Evolutionary conservation across 441 rosid genomes (phyloP), one percentile per base, ranked within the genome.

Genomic region (Erodium chrysanthum): DNA sequence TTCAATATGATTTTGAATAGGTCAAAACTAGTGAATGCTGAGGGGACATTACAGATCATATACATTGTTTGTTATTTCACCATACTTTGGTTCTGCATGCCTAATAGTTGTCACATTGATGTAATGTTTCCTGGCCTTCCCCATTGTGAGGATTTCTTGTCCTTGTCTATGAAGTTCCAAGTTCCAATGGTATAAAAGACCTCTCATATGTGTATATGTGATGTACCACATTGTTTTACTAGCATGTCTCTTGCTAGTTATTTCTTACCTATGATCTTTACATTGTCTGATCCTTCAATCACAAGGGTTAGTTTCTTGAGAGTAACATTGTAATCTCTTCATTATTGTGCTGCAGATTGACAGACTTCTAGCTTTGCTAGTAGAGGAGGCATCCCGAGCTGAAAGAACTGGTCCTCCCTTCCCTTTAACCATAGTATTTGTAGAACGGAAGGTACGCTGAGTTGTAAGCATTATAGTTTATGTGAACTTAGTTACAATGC

Each of bases 401-500:
- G 78, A 74, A 66, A 74, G 70, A 74, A 71, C 78, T 22, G 74
- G 56, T 40, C 78, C 50, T 42, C 76, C 78, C 65, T 76, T 76
- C 44, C 78, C 83, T 33, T 71, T 79, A 54, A 76, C 80, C 22
- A 75, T 76, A 64, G 80, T 76, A 22, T 79, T 79, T 76, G 82
- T 79, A 33, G 82, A 79, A 61, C 70, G 76, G 71, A 79, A 79
- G 82, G 80, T 79, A 74, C 7, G 14, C 33, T 68, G 17, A 3
- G 58, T 35, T 21, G 33, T 65, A 18, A 50, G 44, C 60, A 54
- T 54, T 54, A 12, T 54, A 20, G 9, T 54, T 54, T 54, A 20
- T 20, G 60, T 54, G 22, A 54, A 54, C 23, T 20, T 18, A 54
- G 60, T 54, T 54, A 54, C 23, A 25, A 6, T 23, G 22, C 58